These are phyloP conservation scores for Globisporangium abappressorium DNA, from an alignment of 352 stramenopile genomes.

Conservation along the genomic window DNA sequence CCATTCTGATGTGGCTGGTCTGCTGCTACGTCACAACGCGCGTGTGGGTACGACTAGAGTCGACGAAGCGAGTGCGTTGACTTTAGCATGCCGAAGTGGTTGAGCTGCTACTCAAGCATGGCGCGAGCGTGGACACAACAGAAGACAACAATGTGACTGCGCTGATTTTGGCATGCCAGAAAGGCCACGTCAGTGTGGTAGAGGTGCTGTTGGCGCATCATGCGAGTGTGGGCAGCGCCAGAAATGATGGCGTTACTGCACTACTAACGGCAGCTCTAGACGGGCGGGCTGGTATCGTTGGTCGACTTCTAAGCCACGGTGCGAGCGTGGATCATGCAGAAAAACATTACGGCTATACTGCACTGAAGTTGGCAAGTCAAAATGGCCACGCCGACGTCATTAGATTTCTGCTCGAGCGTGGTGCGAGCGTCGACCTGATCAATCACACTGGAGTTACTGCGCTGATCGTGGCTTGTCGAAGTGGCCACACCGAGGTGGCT, in stretches of 20 bases:
- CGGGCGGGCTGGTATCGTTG: not conserved
- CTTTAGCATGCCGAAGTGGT: not conserved
- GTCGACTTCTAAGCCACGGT: not conserved
- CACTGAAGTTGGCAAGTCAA: not conserved
- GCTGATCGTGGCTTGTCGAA: conserved; percentile 1
- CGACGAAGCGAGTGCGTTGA: not conserved
- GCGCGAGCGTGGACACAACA: not conserved
- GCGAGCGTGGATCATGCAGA: not conserved
- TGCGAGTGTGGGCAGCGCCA: not conserved
- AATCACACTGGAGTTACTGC: not conserved
- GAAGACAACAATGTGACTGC: not conserved
- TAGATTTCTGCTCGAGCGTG: not conserved
- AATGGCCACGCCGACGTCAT: not conserved
- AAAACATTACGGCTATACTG: not conserved
- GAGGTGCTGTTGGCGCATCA: not conserved
- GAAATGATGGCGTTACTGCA: not conserved
- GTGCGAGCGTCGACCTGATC: not conserved
- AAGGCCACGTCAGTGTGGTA: not conserved
- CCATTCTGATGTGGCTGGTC: not conserved
- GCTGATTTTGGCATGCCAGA: not conserved
- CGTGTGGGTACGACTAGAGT: not conserved
- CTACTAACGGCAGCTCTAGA: not conserved
- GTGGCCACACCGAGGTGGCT: not conserved
- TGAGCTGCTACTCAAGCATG: not conserved
- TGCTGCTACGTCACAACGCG: not conserved